A percentile compares a stretch with the other conserved stretches of the same genome.
These are phyloP conservation scores for Dictyostelium capitatum DNA, from an alignment of 78 protist species.

Conservation along the genomic window DNA sequence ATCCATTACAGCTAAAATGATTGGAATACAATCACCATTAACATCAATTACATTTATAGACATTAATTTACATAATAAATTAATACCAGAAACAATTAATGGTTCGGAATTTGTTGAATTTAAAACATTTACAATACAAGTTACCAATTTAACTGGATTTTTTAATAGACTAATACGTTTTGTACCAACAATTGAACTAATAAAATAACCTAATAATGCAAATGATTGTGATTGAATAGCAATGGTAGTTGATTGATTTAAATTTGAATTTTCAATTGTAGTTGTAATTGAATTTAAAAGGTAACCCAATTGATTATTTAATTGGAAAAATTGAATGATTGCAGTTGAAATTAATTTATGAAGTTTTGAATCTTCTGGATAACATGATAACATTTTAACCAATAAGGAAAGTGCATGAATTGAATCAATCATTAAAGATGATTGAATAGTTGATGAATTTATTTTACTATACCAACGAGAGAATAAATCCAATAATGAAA, in stretches of 20 bases:
- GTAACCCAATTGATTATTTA: constrained; percentile 12
- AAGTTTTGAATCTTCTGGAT: constrained; percentile 17
- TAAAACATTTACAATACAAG: not conserved
- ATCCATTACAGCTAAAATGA: constrained; percentile 3
- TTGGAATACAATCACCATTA: constrained; percentile 32
- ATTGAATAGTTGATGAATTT: not conserved
- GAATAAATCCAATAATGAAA: constrained; percentile 27
- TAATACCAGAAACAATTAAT: constrained; percentile 4
- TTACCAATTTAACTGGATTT: constrained; percentile 1
- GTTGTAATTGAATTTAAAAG: not conserved
- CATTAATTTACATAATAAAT: constrained; percentile 22
- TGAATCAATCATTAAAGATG: not conserved
- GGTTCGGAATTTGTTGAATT: not conserved
- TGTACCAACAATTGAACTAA: constrained; percentile 11
- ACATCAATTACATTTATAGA: constrained; percentile 15
- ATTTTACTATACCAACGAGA: constrained; percentile 15
- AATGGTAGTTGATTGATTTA: not conserved
- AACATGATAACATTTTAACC: not conserved
- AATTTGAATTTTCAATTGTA: not conserved
- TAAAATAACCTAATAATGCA: not conserved
- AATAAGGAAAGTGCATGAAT: constrained; percentile 11
- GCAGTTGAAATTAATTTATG: not conserved
- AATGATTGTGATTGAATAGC: constrained; percentile 9
- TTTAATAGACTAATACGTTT: constrained; percentile 33
- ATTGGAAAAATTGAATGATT: constrained; percentile 2